Evolutionary conservation across 1,139 yeast genomes (phyloP), one percentile per base, ranked within the genome.

Genomic region (Lodderomyces theae): DNA sequence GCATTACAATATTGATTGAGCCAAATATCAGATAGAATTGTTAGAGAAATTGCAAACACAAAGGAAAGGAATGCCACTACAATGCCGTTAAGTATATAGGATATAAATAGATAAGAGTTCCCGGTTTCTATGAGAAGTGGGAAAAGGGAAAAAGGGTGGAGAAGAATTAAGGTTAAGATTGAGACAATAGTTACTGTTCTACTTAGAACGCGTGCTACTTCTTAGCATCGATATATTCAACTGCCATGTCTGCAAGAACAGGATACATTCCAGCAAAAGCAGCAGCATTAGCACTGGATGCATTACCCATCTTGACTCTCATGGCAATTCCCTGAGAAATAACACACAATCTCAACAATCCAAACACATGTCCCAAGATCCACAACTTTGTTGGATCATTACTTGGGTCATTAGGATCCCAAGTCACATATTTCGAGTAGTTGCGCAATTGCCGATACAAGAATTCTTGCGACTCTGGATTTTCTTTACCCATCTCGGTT

Each of bases 271-370:
- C 46, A 0, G 76, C 80, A 35, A 69, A 65, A 2, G 61, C 61
- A 8, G 61, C 61, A 1, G 87, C 86, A 41, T 70, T 65, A 0
- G 78, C 80, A 37, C 82, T 74, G 26, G 82, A 76, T 1, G 86
- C 86, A 42, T 72, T 75, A 11, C 85, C 86, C 41, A 70, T 63
- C 13, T 72, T 68, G 2, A 72, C 66, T 43, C 88, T 66, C 63
- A 83, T 82, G 9, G 82, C 83, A 45, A 82, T 79, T 3, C 88
- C 88, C 50, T 82, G 88, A 25, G 77, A 66, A 45, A 82, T 82
- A 16, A 82, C 86, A 47, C 79, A 68, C 26, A 81, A 66, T 34
- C 87, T 61, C 39, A 77, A 66, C 41, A 80, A 66, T 0, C 85
- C 85, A 57, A 79, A 80, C 1, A 79, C 82, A 21, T 66, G 69